Conservation (phyloP, 441 rosid genomes). For the Kokia cookei region DNA sequence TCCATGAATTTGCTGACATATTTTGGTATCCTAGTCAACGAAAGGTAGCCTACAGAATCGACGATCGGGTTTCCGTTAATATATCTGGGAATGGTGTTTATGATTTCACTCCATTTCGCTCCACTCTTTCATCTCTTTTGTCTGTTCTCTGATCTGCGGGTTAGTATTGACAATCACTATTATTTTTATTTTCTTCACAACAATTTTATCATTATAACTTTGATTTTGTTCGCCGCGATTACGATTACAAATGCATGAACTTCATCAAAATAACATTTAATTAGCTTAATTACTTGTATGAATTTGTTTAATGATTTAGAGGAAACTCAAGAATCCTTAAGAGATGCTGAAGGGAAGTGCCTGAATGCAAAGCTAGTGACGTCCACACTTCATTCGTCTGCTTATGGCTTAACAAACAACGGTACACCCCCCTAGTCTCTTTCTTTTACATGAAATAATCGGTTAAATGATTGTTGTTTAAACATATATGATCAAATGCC, state of each 20-base stretch:
- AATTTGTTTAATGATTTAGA: constrained; percentile 19
- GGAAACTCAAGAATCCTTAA: constrained; percentile 42
- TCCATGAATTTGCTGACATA: constrained; percentile 71
- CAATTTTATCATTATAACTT: too few relatives aligned
- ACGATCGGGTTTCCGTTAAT: constrained; percentile 47
- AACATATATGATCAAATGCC: too few relatives aligned
- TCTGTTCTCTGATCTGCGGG: constrained; percentile 43
- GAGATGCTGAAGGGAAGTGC: constrained; percentile 39
- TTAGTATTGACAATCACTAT: neutral
- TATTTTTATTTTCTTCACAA: too few relatives aligned
- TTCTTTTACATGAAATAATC: neutral
- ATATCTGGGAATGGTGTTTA: constrained; percentile 46
- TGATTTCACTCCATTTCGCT: constrained; percentile 49
- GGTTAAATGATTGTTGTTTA: too few relatives aligned
- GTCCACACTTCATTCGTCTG: constrained; percentile 11
- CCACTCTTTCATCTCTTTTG: constrained; percentile 31
- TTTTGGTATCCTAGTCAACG: constrained; percentile 67
- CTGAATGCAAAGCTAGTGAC: constrained; percentile 14
- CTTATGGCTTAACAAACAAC: constrained; percentile 32
- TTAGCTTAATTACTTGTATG: neutral
- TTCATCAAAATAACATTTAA: neutral
- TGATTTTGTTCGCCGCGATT: neutral
- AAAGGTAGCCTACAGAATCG: constrained; percentile 54
- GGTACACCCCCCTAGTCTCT: neutral
- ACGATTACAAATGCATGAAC: neutral